Base-by-base conservation (phyloP, 75 land plant genomes). In the Pinus taeda region DNA sequence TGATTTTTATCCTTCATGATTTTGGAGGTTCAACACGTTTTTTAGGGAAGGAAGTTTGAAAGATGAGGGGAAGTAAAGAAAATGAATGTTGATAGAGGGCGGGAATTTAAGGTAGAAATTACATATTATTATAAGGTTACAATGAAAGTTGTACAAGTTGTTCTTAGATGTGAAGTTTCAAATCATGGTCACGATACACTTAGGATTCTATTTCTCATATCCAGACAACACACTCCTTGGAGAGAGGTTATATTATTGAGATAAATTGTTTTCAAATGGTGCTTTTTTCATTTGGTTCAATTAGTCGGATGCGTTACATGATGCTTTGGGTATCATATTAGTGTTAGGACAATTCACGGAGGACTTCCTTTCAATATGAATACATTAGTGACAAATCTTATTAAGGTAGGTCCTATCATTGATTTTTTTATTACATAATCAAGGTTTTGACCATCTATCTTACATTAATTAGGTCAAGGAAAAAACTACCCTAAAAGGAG, bases 311-410 rank as follows among this genome's bases (percentile, higher is more conserved):
- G 98, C 53, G 98, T 96, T 30, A 64, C 82, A 3, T 87, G 90
- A 3, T 96, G 98, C 63, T 75, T 90, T 45, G 96, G 98, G 0
- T 96, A 86, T 74, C 96, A 95, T 75, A 86, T 89, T 6, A 88
- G 92, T 57, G 88, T 96, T 57, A 76, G 94, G 22, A 76, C 94
- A 7, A 71, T 87, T 18, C 87, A 87, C 24, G 77, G 78, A 13
- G 96, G 98, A 3, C 77, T 96, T 11, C 87, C 98, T 17, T 62
- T 96, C 69, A 96, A 93, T 71, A 85, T 96, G 45, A 96, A 94
- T 93, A 77, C n/a, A n/a, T n/a, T n/a, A n/a, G n/a, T n/a, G n/a
- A n/a, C n/a, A n/a, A n/a, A n/a, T n/a, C n/a, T n/a, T n/a, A n/a
- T n/a, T n/a, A n/a, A n/a, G n/a, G n/a, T 12, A 12, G 86, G 86